phyloP scores from a whole-genome alignment of 129 eudicot genomes.

The Silybum marianum region DNA sequence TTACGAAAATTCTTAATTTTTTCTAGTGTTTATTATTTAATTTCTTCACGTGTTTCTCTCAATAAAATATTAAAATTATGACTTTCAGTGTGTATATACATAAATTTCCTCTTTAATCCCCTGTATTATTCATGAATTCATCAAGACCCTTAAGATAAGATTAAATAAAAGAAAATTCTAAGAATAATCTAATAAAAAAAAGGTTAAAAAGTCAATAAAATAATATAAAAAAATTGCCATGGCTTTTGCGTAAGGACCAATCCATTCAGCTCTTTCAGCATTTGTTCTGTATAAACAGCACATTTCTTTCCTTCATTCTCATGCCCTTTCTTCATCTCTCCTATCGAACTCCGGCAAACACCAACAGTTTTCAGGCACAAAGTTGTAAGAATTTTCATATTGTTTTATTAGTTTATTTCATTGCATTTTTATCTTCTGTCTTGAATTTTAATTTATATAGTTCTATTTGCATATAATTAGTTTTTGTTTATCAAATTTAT shows the following conservation, averaged over 20 bases:
- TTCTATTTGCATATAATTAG: neutral
- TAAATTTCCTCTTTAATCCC: neutral
- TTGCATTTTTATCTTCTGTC: neutral
- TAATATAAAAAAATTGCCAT: neutral
- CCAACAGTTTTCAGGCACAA: neutral
- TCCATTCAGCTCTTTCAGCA: neutral
- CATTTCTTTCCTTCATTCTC: neutral
- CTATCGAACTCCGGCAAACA: neutral
- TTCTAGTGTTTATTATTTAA: neutral
- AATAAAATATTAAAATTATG: neutral
- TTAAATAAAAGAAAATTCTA: too few relatives aligned
- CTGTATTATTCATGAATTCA: neutral
- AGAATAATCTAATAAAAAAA: neutral
- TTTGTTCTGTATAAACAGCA: neutral
- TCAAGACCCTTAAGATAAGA: neutral
- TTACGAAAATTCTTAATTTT: neutral
- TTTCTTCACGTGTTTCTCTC: neutral
- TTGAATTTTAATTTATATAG: neutral
- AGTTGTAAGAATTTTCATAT: neutral
- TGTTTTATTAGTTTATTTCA: neutral
- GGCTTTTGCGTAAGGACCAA: neutral
- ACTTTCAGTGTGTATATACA: neutral
- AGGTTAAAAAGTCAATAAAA: too few relatives aligned
- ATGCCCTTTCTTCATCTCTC: neutral
- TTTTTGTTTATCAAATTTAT: neutral